These are phyloP conservation scores for Nasturtium officinale DNA, from an alignment of 345 rosid genomes.

Conservation along the genomic window DNA sequence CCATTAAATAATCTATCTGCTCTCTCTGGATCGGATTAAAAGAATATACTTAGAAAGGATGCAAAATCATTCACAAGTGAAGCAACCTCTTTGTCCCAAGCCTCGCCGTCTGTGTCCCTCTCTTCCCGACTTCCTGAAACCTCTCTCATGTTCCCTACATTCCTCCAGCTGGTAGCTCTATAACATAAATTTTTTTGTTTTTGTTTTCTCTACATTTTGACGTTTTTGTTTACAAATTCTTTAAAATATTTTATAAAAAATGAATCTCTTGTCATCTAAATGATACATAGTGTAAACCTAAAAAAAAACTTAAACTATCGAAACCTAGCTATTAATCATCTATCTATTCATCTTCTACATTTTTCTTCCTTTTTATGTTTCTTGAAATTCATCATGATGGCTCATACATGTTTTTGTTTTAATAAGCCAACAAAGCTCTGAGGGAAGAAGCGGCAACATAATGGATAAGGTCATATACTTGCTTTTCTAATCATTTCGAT, in stretches of 20 bases:
- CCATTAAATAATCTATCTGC: not conserved
- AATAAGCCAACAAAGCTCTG: slow-evolving; percentile 52
- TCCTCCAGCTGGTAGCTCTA: slow-evolving; percentile 25
- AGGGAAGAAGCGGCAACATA: slow-evolving; percentile 53
- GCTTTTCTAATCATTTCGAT: not conserved
- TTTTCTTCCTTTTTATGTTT: not conserved
- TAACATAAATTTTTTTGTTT: not conserved
- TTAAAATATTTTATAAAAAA: not conserved
- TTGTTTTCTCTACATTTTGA: not conserved
- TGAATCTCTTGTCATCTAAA: not conserved
- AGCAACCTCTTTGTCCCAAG: slow-evolving; percentile 65
- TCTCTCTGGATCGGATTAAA: slow-evolving; percentile 17
- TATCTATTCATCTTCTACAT: not conserved
- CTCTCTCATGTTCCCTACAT: slow-evolving; percentile 60
- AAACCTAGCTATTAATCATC: not conserved
- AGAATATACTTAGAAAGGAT: slow-evolving; percentile 34
- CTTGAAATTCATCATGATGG: not conserved
- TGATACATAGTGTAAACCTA: not conserved
- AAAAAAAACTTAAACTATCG: slow-evolving; percentile 9
- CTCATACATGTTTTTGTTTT: slow-evolving; percentile 2
- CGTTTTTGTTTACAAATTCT: not conserved
- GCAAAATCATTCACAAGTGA: slow-evolving; percentile 53
- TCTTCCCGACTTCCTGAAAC: slow-evolving; percentile 67
- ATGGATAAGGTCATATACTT: slow-evolving; percentile 48
- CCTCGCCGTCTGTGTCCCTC: slow-evolving; percentile 62